phyloP scores from a whole-genome alignment of 2,329 filamentous ascomycete species.

The Pseudogymnoascus sp. region DNA sequence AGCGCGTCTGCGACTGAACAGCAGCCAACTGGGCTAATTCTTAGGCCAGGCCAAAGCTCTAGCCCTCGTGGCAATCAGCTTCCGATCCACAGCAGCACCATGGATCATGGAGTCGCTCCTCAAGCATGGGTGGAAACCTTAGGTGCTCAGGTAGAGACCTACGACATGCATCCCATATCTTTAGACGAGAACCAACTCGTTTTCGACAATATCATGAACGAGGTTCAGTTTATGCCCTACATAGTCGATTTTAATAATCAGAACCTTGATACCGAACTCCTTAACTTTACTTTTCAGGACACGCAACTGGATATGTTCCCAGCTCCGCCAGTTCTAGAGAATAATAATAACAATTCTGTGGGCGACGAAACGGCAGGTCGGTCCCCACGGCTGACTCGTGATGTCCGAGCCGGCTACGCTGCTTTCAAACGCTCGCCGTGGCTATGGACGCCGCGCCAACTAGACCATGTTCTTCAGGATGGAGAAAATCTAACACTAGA shows the following conservation, averaged over 20 bases:
- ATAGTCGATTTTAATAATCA: background rate
- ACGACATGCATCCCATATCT: background rate
- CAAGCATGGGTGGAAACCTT: background rate
- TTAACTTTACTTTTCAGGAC: background rate
- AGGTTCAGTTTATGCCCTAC: background rate
- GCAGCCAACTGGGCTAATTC: background rate
- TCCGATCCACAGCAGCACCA: background rate
- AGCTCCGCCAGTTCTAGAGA: background rate
- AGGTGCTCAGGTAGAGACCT: background rate
- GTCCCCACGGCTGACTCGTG: background rate
- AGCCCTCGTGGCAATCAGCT: background rate
- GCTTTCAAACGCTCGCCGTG: conserved; percentile 21
- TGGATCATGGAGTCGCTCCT: background rate
- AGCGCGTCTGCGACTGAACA: background rate
- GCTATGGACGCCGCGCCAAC: conserved; percentile 18
- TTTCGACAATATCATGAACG: background rate
- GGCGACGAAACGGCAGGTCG: background rate
- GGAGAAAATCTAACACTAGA: conserved; percentile 16
- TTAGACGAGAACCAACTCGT: background rate
- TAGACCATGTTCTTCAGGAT: conserved; percentile 16
- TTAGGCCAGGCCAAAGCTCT: background rate
- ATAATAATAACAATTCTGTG: background rate
- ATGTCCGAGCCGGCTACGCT: conserved; percentile 16
- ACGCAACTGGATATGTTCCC: background rate
- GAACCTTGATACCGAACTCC: background rate